Evolutionary conservation across 306 rosid genomes (phyloP), one percentile per base, ranked within the genome.

Genomic region (Ormosia emarginata): DNA sequence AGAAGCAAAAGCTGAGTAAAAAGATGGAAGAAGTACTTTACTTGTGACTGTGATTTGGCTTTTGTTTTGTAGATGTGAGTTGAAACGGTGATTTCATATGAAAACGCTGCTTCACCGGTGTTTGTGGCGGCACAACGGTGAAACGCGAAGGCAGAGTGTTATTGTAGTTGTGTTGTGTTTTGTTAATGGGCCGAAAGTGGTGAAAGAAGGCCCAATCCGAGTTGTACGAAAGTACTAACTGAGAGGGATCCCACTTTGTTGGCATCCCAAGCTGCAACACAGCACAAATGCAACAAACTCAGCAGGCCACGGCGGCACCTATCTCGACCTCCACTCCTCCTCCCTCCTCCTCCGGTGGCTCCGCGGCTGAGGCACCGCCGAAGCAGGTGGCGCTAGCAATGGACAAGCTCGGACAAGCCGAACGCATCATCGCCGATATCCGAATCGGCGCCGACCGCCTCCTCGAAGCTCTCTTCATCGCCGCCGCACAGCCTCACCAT

Each of bases 361-460:
- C 77, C 50, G 49, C 80, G 64, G 87, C 83, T 46, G 99, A 93
- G 87, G 99, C 96, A 47, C 98, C 97, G 70, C 99, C 98, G 44
- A 95, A 93, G 92, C 97, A 89, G 90, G 99, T 92, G 46, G 97
- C 98, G 18, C 84, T 77, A 18, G 97, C 99, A 32, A 91, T 95
- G 95, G 95, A 93, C 39, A 81, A 97, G 67, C 94, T 95, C n/a
- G 85, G 92, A 30, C 84, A 93, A 75, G 98, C 95, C 43, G 95
- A 90, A 8, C 92, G 99, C 33, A 90, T 91, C 63, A 91, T 93
- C 53, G 98, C 98, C 2, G 97, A 93, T 74, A 85, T 93, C 65
- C 85, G 98, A 83, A 91, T 95, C 50, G 98, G 99, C 50, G 98
- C 96, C 33, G 98, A 95, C 58, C 94, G 97, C 32, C 91, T 93